phyloP scores from a whole-genome alignment of 495 filamentous ascomycete genomes.

The Penicillium flavigenum region DNA sequence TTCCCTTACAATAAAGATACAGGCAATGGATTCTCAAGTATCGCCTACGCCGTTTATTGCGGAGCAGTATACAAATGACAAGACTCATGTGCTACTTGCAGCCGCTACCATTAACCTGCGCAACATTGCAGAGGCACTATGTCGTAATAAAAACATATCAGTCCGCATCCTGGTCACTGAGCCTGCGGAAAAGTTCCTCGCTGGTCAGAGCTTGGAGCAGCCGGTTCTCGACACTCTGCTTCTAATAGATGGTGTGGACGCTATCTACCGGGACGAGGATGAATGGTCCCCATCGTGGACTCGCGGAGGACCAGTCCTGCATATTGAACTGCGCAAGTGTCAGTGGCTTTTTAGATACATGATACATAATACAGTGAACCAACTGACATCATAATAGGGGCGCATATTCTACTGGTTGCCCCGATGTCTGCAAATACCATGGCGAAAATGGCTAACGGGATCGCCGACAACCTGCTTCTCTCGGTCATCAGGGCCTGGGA shows the following conservation, averaged over 20 bases:
- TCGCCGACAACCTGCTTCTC: conserved; percentile 66
- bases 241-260: conserved; percentile 61
- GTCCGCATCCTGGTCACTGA: conserved; percentile 77
- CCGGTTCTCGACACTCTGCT: conserved; percentile 55
- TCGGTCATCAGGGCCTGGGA: conserved; percentile 89
- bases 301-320: conserved; percentile 61
- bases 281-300: conserved; percentile 78
- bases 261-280: conserved; percentile 71
- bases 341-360: background rate
- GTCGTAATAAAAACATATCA: conserved; percentile 54
- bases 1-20: no score
- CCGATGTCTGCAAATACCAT: conserved; percentile 77
- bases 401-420: conserved; percentile 75
- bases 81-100: conserved; percentile 76
- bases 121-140: conserved; percentile 61
- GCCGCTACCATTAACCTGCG: conserved; percentile 90
- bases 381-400: conserved; percentile 50
- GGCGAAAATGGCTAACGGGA: conserved; percentile 70
- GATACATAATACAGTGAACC: background rate
- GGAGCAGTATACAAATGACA: conserved; percentile 47
- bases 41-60: background rate
- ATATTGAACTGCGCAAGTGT: conserved; percentile 72
- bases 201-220: conserved; percentile 67
- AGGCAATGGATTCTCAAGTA: conserved; percentile 1
- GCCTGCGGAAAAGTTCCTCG: conserved; percentile 69